These are phyloP conservation scores for Suillus variegatus DNA, from an alignment of 768 basidiomycete genomes.

Conservation along the genomic window DNA sequence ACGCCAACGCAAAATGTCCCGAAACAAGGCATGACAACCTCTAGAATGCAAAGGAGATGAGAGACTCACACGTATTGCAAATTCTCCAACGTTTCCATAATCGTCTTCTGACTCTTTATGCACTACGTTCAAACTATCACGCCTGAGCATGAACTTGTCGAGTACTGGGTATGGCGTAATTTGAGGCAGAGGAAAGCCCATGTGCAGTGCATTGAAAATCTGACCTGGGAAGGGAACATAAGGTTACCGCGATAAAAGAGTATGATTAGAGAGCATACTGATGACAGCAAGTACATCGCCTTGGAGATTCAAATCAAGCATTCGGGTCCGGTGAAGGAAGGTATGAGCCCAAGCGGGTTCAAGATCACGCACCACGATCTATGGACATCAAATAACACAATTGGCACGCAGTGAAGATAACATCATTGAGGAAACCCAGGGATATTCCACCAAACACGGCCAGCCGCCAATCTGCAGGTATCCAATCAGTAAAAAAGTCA, in stretches of 20 bases:
- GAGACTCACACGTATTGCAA: conserved; percentile 74
- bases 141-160: conserved; percentile 45
- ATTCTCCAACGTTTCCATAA: conserved; percentile 69
- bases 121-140: conserved; percentile 65
- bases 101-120: conserved; percentile 73
- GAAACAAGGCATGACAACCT: background rate
- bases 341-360: too few species aligned
- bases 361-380: conserved; percentile 58
- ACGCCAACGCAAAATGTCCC: conserved; percentile 76
- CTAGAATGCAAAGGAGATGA: conserved; percentile 6
- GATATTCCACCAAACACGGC: too few species aligned
- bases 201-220: conserved; percentile 73
- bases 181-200: conserved; percentile 77
- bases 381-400: conserved; percentile 75
- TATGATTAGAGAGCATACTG: conserved; percentile 41
- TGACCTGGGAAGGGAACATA: conserved; percentile 49
- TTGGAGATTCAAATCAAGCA: conserved; percentile 79
- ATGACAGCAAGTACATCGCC: conserved; percentile 85
- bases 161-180: conserved; percentile 77
- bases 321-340: conserved; percentile 70
- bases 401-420: conserved; percentile 41
- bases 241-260: background rate
- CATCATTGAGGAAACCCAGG: too few species aligned
- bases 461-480: conserved; percentile 50
- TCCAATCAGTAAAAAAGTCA: conserved; percentile 16